A percentile compares a stretch with the other conserved stretches of the same genome.
Conservation (phyloP, 2,329 filamentous ascomycete genomes). For the Chrysoporthe puriensis region DNA sequence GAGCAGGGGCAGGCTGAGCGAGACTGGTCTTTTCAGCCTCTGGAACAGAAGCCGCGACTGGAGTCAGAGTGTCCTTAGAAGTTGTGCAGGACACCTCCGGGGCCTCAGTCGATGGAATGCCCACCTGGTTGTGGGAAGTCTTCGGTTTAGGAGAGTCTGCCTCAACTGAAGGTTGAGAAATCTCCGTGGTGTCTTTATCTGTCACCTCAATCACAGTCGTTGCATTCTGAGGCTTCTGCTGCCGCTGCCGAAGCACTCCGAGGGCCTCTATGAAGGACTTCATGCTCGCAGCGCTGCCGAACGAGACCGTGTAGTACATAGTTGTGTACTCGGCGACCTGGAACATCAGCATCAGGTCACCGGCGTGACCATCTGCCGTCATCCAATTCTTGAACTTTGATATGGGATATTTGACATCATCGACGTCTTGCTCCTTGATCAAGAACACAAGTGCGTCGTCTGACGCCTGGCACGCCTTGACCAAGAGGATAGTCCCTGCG, state of each 20-base stretch:
- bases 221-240: not conserved
- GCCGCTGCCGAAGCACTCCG: not conserved
- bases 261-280: conserved; percentile 15
- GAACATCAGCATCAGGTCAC: conserved; percentile 23
- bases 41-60: not conserved
- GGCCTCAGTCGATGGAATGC: not conserved
- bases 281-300: conserved; percentile 3
- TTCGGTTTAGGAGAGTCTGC: not conserved
- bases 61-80: not conserved
- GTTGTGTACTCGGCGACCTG: not conserved
- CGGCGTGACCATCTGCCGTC: not conserved
- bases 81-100: not conserved
- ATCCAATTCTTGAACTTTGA: conserved; percentile 12
- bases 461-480: not conserved
- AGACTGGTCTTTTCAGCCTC: not conserved
- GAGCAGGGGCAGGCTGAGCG: not conserved
- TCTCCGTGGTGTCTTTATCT: not conserved
- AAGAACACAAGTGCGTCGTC: conserved; percentile 18
- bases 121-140: not conserved
- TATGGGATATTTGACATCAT: conserved; percentile 11
- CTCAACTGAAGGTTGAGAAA: not conserved
- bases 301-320: conserved; percentile 17
- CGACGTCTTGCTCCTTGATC: conserved; percentile 5
- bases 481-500: conserved; percentile 9
- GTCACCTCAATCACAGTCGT: not conserved